Base-by-base conservation (phyloP, 2,329 filamentous ascomycete genomes). In the Dissoconium aciculare region DNA sequence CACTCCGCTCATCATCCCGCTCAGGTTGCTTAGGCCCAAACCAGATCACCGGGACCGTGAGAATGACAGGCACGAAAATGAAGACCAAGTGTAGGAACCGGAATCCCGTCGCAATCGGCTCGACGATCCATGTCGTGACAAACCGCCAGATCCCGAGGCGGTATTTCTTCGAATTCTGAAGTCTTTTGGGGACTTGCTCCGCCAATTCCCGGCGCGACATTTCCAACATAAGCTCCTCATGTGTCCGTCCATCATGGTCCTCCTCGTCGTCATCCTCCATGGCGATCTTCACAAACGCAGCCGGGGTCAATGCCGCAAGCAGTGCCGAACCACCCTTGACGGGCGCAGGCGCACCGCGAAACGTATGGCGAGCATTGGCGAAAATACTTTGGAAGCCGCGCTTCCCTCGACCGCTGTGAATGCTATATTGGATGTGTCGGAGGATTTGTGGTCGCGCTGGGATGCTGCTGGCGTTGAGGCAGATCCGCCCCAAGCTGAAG, bases 61-160 rank as follows among this genome's bases (percentile, higher is more conserved):
- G 53, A 31, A 98, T 73, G 25, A 98, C 84, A 0, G 89, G 89
- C 12, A 94, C 74, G 50, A 98, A 98, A 33, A 98, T 89, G 36
- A 78, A 55, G 28, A 82, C 71, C 4, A 98, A 63, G 50, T 94
- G 82, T 11, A 94, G 55, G 45, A 98, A 91, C n/a, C 89, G 71
- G 27, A 87, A 55, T 0, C 80, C 81, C 0, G 87, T 98, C 33
- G 78, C 84, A 15, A 94, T 54, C 0, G 89, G 87, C 55, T 98
- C 89, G 33, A 61, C 70, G n/a, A 87, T 56, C 48, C 74, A 81
- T 1, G 68, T 38, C 45, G 92, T 81, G 21, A 89, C 41, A 33
- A 78, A 70, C 16, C 83, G 63, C 35, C 76, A 62, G 15, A 81
- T 47, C 9, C 63, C 64, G 40, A 75, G 69, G 28, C 67, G 58